phyloP scores from a whole-genome alignment of 306 rosid species.

The Hippophae rhamnoides region DNA sequence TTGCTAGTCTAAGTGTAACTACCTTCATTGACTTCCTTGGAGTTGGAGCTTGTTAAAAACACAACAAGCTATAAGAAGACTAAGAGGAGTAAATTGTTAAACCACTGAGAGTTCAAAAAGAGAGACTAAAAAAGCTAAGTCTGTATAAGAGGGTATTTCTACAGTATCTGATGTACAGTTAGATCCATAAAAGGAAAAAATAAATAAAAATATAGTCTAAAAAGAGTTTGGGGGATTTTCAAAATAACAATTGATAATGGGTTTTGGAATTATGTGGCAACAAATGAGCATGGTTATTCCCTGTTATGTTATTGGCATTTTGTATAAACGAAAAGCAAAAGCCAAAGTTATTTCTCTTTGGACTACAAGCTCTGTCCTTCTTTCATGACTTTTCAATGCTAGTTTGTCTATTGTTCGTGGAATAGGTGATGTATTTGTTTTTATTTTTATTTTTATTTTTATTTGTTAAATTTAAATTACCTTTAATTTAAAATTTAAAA shows the following conservation, averaged over 20 bases:
- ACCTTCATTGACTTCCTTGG: slow-evolving; percentile 91
- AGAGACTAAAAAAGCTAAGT: slow-evolving; percentile 1
- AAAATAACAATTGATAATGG: slow-evolving; percentile 13
- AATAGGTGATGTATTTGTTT: no score
- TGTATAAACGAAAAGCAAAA: background rate
- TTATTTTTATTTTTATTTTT: background rate
- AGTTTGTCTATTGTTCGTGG: no score
- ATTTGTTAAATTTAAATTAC: background rate
- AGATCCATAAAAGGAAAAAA: slow-evolving; percentile 32
- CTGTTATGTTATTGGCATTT: slow-evolving; percentile 7
- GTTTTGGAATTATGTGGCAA: slow-evolving; percentile 29
- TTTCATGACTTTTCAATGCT: slow-evolving; percentile 5
- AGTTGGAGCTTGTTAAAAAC: slow-evolving; percentile 45
- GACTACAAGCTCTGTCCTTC: slow-evolving; percentile 1
- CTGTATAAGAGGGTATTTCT: slow-evolving; percentile 17
- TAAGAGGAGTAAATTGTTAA: background rate
- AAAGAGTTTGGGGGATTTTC: slow-evolving; percentile 4
- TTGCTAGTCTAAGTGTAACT: slow-evolving; percentile 18
- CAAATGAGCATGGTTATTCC: background rate
- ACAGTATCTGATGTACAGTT: slow-evolving; percentile 44
- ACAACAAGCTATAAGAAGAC: background rate
- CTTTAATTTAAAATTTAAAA: no score
- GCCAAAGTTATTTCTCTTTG: slow-evolving; percentile 4
- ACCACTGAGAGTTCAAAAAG: background rate
- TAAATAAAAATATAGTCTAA: slow-evolving; percentile 12